Base-by-base conservation (phyloP, 352 stramenopile species). In the Phytophthora citrophthora region DNA sequence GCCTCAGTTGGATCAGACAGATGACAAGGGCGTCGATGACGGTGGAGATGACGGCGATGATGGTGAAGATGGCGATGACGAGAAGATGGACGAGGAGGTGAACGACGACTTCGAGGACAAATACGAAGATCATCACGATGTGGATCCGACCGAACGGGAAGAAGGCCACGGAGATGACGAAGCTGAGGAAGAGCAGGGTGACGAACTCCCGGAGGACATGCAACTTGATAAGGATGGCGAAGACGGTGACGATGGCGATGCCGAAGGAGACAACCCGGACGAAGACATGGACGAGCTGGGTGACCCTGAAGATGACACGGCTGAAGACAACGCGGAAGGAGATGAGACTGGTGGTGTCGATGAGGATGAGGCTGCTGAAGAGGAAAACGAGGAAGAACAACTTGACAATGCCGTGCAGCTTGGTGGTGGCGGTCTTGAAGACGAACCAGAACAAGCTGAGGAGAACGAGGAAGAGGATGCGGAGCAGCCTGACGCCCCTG, bases 71-170 rank as follows among this genome's bases (percentile, higher is more conserved):
- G 70, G 58, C 2, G 67, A 77, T 12, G 82, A 83, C 27, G 82
- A 89, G 1, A 72, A 83, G 29, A 81, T 76, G 57, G 82, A 97
- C 57, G 89, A 98, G 6, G 70, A 96, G 29, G 79, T 98, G 40
- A 93, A 98, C 59, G 93, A 98, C n/a, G 79, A 95, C 68, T 91
- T 93, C 51, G 89, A 97, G 24, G 78, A 96, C 53, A 82, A 96
- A 40, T 92, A 94, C 50, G 84, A 93, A 60, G 84, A 91, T 5
- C 77, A 95, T 24, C 73, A 89, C 49, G 73, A 86, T 11, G 56
- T 91, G n/a, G 79, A 89, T 39, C 77, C 76, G 1, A 67, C 78
- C 43, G 77, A 87, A 27, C 79, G 75, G 41, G 74, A 90, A 12
- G 72, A 92, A 4, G 72, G 67, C 5, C 75, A 86, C 20, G 76